Percentiles rank a stretch among this genome's conserved stretches.
These are phyloP conservation scores for Diospyros lotus DNA, from an alignment of 148 eudicot genomes.

Conservation along the genomic window DNA sequence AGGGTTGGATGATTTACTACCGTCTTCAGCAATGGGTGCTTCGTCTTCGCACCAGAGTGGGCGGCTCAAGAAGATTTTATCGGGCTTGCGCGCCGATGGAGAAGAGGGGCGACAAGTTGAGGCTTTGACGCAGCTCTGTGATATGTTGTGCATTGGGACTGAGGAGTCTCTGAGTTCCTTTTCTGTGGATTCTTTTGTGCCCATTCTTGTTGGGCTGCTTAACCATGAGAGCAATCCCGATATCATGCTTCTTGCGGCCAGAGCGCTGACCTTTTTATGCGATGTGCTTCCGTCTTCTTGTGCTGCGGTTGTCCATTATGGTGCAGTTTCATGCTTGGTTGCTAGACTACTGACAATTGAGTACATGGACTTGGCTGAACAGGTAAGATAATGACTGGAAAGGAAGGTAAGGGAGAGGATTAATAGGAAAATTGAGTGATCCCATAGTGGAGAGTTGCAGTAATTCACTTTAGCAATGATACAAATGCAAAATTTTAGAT, in stretches of 20 bases:
- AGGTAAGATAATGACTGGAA: conserved; percentile 35
- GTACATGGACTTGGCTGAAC: conserved; percentile 99
- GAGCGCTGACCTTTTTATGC: conserved; percentile 88
- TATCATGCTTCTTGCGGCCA: conserved; percentile 92
- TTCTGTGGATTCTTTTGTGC: conserved; percentile 89
- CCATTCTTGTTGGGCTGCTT: conserved; percentile 85
- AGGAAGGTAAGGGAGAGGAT: not conserved
- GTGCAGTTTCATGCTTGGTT: conserved; percentile 83
- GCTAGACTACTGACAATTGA: conserved; percentile 85
- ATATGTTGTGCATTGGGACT: conserved; percentile 81
- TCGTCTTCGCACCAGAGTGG: conserved; percentile 85
- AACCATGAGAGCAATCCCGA: conserved; percentile 95
- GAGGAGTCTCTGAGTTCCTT: conserved; percentile 92
- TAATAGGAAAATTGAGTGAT: not conserved
- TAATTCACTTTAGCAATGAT: not conserved
- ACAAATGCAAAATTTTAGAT: not conserved
- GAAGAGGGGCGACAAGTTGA: conserved; percentile 95
- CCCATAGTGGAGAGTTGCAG: not conserved
- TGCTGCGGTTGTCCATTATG: conserved; percentile 96
- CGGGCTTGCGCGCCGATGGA: conserved; percentile 89
- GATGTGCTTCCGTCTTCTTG: conserved; percentile 92
- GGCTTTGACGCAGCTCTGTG: conserved; percentile 94
- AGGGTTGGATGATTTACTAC: conserved; percentile 87
- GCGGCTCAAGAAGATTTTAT: conserved; percentile 76
- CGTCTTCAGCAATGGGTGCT: conserved; percentile 69